Percentiles rank a stretch among this genome's conserved stretches.
These are phyloP conservation scores for Penicillium polonicum DNA, from an alignment of 2,329 filamentous ascomycete genomes.

Conservation along the genomic window DNA sequence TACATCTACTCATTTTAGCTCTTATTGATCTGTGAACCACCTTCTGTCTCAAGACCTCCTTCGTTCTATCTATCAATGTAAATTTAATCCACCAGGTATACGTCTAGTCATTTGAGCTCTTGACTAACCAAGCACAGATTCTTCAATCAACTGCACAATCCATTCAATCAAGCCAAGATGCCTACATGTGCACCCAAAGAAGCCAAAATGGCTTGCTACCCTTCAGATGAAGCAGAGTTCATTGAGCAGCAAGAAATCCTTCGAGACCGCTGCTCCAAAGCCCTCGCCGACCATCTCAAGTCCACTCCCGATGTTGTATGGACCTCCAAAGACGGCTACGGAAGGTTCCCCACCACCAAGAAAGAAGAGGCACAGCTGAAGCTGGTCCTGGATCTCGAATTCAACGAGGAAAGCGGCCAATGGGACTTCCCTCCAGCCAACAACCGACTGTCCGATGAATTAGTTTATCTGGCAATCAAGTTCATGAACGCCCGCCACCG, in stretches of 20 bases:
- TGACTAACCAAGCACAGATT: background rate
- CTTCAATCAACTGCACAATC: background rate
- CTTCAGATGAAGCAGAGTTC: background rate
- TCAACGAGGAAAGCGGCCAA: background rate
- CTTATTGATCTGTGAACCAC: too few relatives aligned
- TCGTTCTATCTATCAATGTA: too few relatives aligned
- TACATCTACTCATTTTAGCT: too few relatives aligned
- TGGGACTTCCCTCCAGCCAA: constrained; percentile 12
- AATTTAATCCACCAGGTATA: background rate
- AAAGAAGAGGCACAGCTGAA: constrained; percentile 8
- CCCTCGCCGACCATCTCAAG: background rate
- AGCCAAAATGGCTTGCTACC: background rate
- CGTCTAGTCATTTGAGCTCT: background rate
- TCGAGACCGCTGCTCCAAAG: background rate
- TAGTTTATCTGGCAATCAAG: constrained; percentile 19
- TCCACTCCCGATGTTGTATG: background rate
- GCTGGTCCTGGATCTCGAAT: background rate
- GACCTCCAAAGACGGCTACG: background rate
- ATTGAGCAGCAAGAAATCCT: background rate
- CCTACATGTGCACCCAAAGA: background rate
- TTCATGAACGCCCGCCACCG: background rate
- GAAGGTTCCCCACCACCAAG: background rate
- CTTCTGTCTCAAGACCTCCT: too few relatives aligned
- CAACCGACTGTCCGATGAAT: constrained; percentile 21
- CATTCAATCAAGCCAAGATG: background rate